Evolutionary conservation across 768 basidiomycete species (phyloP).

Genomic region (Tulasnella sp.): DNA sequence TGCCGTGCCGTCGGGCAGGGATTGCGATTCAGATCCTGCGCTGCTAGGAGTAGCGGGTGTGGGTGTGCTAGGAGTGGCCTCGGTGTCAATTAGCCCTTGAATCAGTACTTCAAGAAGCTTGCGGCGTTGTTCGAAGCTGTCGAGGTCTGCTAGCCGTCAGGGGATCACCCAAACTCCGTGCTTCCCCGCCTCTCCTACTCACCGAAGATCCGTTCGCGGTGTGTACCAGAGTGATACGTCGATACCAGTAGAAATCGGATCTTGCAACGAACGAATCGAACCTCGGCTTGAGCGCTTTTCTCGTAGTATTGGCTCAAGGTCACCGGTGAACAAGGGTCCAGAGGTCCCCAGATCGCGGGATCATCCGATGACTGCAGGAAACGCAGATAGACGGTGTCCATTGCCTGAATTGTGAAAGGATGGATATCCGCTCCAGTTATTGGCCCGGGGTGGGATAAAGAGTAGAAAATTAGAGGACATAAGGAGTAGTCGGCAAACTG

Average conservation of each 20-base stretch:
- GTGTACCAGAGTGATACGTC: neutral
- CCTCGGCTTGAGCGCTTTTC: neutral
- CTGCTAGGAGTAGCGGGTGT: neutral
- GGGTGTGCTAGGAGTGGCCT: neutral
- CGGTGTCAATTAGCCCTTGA: neutral
- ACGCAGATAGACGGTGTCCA: neutral
- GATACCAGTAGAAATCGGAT: neutral
- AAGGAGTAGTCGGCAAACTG: no score
- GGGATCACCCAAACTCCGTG: neutral
- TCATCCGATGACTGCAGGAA: neutral
- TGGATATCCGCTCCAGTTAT: neutral
- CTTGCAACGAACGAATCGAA: neutral
- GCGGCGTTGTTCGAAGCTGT: neutral
- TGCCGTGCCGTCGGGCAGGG: neutral
- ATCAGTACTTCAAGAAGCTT: neutral
- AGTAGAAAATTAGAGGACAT: no score
- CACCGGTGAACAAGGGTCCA: neutral
- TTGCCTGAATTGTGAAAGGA: neutral
- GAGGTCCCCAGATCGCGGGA: neutral
- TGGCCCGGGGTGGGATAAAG: no score
- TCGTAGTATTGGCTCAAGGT: neutral
- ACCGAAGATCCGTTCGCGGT: neutral
- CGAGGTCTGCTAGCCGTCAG: neutral
- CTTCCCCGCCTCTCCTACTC: neutral
- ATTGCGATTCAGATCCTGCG: neutral